These are phyloP conservation scores for Dactylellina cionopaga DNA, from an alignment of 2,329 filamentous ascomycete species.

Conservation along the genomic window DNA sequence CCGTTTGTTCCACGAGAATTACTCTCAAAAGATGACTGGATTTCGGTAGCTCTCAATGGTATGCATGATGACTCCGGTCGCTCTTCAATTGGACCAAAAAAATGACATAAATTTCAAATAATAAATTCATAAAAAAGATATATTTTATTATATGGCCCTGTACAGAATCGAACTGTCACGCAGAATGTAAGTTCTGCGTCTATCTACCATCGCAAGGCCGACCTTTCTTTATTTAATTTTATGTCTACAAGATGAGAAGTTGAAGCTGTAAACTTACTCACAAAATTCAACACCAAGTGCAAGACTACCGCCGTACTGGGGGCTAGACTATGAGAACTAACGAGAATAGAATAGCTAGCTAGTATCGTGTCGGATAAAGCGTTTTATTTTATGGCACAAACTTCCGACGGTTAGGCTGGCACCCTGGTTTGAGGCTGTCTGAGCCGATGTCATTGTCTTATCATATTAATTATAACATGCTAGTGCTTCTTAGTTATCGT, in stretches of 20 bases:
- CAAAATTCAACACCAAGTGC: too few relatives aligned
- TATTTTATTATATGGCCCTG: neutral
- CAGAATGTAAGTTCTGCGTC: neutral
- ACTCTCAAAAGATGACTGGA: too few relatives aligned
- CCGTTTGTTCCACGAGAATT: too few relatives aligned
- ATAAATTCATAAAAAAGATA: neutral
- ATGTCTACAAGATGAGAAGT: too few relatives aligned
- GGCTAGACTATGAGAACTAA: too few relatives aligned
- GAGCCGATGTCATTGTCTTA: slow-evolving; percentile 20
- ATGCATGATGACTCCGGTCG: neutral
- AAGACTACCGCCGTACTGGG: too few relatives aligned
- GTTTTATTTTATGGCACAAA: neutral
- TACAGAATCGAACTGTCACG: slow-evolving; percentile 23
- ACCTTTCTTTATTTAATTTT: neutral
- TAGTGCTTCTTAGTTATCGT: too few relatives aligned
- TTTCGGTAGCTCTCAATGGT: too few relatives aligned
- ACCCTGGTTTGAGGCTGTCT: slow-evolving; percentile 23
- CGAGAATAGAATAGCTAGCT: neutral
- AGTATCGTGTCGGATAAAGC: neutral
- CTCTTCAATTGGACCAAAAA: neutral
- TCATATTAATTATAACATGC: too few relatives aligned
- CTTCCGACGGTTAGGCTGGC: slow-evolving; percentile 9
- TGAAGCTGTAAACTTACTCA: too few relatives aligned
- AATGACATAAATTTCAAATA: neutral
- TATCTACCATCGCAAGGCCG: neutral